A percentile compares a stretch with the other conserved stretches of the same genome.
Evolutionary conservation across 1,284 basidiomycete genomes (phyloP).

Genomic region (Leccinum fallax): DNA sequence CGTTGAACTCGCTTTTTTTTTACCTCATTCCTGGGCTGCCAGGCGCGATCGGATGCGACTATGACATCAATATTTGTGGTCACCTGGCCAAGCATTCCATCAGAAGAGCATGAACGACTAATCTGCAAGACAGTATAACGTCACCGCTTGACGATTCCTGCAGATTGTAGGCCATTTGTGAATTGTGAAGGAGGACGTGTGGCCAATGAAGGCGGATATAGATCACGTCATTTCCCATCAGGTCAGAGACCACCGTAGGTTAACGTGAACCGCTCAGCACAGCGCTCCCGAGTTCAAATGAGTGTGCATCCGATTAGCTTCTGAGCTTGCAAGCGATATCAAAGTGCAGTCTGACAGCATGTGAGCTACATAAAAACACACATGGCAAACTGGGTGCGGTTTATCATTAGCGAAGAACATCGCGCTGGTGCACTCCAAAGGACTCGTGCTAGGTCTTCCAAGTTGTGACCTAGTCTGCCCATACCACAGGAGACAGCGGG

Average conservation of each 20-base stretch:
- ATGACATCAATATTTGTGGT: not conserved
- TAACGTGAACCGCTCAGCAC: not conserved
- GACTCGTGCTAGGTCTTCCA: not conserved
- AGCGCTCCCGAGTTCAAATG: not conserved
- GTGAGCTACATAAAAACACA: not conserved
- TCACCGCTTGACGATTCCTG: not conserved
- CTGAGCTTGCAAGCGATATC: not conserved
- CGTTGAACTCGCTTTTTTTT: not conserved
- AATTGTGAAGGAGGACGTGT: not conserved
- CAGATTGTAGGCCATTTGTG: not conserved
- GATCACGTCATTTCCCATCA: not conserved
- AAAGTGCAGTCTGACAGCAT: not conserved
- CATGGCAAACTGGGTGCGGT: not conserved
- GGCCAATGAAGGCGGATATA: not conserved
- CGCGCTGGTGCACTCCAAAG: not conserved
- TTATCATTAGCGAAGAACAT: not conserved
- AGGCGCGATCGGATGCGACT: not conserved
- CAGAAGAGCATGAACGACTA: not conserved
- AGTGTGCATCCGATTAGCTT: not conserved
- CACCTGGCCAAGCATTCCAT: not conserved
- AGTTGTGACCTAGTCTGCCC: constrained; percentile 5
- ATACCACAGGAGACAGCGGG: not conserved
- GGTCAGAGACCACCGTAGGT: not conserved
- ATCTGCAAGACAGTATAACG: not conserved
- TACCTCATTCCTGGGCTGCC: not conserved